These are phyloP conservation scores for Geotrichum klebahnii DNA, from an alignment of 1,139 yeast species.

Conservation along the genomic window DNA sequence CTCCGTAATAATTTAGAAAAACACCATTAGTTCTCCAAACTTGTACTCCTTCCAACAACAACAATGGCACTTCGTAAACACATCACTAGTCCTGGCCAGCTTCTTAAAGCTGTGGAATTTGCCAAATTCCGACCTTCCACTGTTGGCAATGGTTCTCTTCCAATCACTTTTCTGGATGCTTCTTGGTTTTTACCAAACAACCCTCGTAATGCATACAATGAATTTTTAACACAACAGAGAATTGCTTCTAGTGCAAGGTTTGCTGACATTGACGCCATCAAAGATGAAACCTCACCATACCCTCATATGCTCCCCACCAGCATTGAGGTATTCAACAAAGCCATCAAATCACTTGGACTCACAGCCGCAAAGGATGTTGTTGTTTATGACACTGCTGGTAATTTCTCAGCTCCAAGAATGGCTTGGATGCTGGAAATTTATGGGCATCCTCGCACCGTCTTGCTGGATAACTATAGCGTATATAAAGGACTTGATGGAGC, in stretches of 20 bases:
- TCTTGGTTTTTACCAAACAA: constrained; percentile 89
- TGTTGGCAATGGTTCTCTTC: neutral
- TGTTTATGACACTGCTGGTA: constrained; percentile 81
- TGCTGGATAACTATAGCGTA: constrained; percentile 63
- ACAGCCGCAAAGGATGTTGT: constrained; percentile 45
- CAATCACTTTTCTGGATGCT: constrained; percentile 68
- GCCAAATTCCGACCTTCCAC: constrained; percentile 6
- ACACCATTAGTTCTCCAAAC: neutral
- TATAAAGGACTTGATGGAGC: constrained; percentile 46
- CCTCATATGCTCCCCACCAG: constrained; percentile 85
- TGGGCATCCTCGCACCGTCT: constrained; percentile 63
- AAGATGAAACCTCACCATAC: constrained; percentile 53
- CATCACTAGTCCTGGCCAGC: neutral
- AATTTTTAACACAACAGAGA: constrained; percentile 43
- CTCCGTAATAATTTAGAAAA: neutral
- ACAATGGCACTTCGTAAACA: neutral
- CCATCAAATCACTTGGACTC: constrained; percentile 37
- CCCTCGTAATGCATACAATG: constrained; percentile 50
- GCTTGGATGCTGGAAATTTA: constrained; percentile 82
- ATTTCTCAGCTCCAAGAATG: constrained; percentile 83
- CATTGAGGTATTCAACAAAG: constrained; percentile 49
- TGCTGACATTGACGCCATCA: constrained; percentile 73
- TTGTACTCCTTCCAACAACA: too few relatives aligned
- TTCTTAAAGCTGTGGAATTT: constrained; percentile 17
- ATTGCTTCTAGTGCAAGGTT: constrained; percentile 61